Conservation (phyloP, 495 filamentous ascomycete species). For the Terfezia claveryi region DNA sequence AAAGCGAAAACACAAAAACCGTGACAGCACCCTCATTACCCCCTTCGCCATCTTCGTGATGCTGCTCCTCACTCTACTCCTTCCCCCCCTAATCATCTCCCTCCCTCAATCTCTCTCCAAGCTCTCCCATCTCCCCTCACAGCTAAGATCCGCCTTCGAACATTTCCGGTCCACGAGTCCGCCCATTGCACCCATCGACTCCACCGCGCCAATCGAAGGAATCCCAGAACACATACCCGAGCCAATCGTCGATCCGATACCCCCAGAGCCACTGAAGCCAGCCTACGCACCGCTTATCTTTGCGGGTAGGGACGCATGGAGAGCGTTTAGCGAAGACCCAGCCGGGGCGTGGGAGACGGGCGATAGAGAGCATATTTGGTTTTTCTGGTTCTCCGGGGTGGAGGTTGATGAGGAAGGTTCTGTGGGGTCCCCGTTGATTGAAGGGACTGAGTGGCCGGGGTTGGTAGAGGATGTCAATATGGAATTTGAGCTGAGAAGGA, state of each 20-base stretch:
- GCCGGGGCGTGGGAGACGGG: not conserved
- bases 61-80: not conserved
- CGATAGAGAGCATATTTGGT: not conserved
- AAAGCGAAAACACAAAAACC: slow-evolving; percentile 5
- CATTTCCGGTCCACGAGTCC: not conserved
- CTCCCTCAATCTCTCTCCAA: slow-evolving; percentile 1
- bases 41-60: not conserved
- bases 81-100: not conserved
- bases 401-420: not conserved
- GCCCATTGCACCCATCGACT: not conserved
- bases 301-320: not conserved
- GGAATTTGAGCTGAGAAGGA: too few species aligned
- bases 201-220: not conserved
- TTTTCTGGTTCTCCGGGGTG: not conserved
- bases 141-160: not conserved
- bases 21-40: slow-evolving; percentile 3
- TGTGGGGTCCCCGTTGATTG: not conserved
- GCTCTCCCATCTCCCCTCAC: not conserved
- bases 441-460: not conserved
- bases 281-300: not conserved
- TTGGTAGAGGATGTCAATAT: too few species aligned
- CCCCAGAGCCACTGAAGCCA: not conserved
- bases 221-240: not conserved
- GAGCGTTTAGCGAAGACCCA: not conserved
- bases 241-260: not conserved